Base-by-base conservation (phyloP, 2,329 filamentous ascomycete genomes). In the Monilinia laxa region DNA sequence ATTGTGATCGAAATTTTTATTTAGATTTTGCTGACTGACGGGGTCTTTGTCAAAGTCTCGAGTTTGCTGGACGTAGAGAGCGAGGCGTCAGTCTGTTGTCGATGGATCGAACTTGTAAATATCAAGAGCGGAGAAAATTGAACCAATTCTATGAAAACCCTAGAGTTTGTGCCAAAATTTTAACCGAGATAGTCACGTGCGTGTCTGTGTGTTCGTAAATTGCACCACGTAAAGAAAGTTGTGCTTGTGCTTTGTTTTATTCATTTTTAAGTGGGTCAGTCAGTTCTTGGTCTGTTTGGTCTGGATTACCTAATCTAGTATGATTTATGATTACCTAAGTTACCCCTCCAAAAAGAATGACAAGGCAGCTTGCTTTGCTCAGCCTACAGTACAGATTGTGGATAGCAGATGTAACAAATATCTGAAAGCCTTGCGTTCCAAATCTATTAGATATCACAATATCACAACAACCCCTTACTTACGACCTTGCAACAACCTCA, bases 1-100 rank as follows among this genome's bases (percentile, higher is more conserved):
- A 84, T 83, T 82, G 77, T 78, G 76, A 77, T 71, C 69, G 72
- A 73, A 64, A 76, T 72, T 75, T 74, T 71, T 77, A 78, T 77
- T 68, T 55, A 40, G 65, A 71, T 71, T 68, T 52, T 56, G 49
- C 57, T 71, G 72, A 76, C 74, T 75, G 75, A 75, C 74, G 72
- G 73, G 12, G 73, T 76, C 75, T 75, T 76, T 71, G 74, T 76
- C 73, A 68, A 68, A 69, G 70, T 68, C 62, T 55, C 60, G 68
- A 68, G 68, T 71, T 66, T 73, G 70, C 71, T 71, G 69, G 74
- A 77, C 75, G 75, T 76, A 76, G 74, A 76, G 73, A 71, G 74
- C 73, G 74, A 69, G 62, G 71, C 40, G 74, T 75, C 74, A 76
- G 74, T 76, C 75, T 73, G 73, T 75, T 60, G 73, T 74, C 74